Base-by-base conservation (phyloP, 2,329 filamentous ascomycete genomes). In the Stagonosporopsis cucurbitacearum region DNA sequence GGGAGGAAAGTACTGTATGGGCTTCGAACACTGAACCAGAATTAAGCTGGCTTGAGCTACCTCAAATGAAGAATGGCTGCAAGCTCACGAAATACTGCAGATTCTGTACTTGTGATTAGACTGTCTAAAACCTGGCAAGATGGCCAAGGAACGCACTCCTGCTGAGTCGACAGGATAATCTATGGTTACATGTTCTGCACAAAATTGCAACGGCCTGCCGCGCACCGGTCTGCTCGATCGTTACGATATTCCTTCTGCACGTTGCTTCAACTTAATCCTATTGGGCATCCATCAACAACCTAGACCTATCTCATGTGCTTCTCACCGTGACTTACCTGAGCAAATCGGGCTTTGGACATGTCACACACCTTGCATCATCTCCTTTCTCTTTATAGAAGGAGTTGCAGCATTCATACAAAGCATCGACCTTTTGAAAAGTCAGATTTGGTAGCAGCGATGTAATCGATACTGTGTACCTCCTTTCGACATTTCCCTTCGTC, bases 331-430 rank as follows among this genome's bases (percentile, higher is more conserved):
- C 53, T 15, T 65, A 80, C 73, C 86, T 86, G 54, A 99, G 79
- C 53, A 97, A 80, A 63, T 82, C 85, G 7, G 91, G 85, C 73
- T 94, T 94, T 0, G 95, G 95, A 72, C 95, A 99, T 79, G 91
- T 95, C 19, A 88, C 86, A 2, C 89, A 90, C 37, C 83, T 86
- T 28, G 91, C 92, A 22, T 86, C 78, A 52, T 96, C 88, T 15
- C 95, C 93, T 57, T 90, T 85, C 54, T 85, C 83, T 66, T 88
- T 80, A 77, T 99, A 98, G 74, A 98, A 96, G 12, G 86, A 84
- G 69, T 93, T 88, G 77, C 95, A 99, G 78, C 95, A 99, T 66
- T 95, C 89, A 76, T 98, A 99, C 22, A 99, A 80, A 2, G 92
- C 91, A 73, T 94, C 88, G 53, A 99, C 84, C 69, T 92, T n/a